Base-by-base conservation (phyloP, 2,329 filamentous ascomycete species). In the Talaromyces rugulosus region DNA sequence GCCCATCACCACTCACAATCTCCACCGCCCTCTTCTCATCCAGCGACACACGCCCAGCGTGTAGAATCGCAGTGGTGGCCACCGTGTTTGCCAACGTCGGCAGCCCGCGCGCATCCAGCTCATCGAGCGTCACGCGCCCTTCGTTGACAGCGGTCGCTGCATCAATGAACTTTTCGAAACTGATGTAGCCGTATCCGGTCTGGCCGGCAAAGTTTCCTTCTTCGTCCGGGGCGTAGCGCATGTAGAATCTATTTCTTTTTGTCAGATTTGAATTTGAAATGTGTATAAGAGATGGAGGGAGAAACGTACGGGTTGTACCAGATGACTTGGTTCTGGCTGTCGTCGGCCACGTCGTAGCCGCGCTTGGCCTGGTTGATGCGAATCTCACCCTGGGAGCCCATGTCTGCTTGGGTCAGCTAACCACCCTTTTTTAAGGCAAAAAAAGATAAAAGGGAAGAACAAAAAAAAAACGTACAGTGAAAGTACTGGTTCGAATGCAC, bases 401-500 rank as follows among this genome's bases (percentile, higher is more conserved):
- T 89, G 80, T 95, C 77, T 80, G 42, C 30, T 18, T 18, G 42
- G 23, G 64, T 62, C 18, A 64, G 57, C 11, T n/a, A 27, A 16
- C 33, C 30, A 23, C 23, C 23, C 23, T 23, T 4, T 53, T 5
- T 30, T 52, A 56, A 50, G 23, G 23, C 31, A 58, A 12, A 18
- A 6, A 30, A 4, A 23, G 6, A 47, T 31, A 36, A 11, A 8
- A 44, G 30, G 27, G 50, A 23, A 23, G 23, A 23, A 23, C 23
- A 23, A 23, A 31, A 23, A 23, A 1, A 23, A 23, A 31, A 68
- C 75, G 33, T 71, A 80, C 77, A 96, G 78, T 97, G 93, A 82
- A 97, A 97, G 79, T 96, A 95, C 80, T 97, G 93, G 76, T 96
- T 96, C 1, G 89, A 94, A 79, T 97, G 94, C n/a, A 97, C 92